These are phyloP conservation scores for Emericellopsis atlantica DNA, from an alignment of 2,329 filamentous ascomycete genomes.

Conservation along the genomic window DNA sequence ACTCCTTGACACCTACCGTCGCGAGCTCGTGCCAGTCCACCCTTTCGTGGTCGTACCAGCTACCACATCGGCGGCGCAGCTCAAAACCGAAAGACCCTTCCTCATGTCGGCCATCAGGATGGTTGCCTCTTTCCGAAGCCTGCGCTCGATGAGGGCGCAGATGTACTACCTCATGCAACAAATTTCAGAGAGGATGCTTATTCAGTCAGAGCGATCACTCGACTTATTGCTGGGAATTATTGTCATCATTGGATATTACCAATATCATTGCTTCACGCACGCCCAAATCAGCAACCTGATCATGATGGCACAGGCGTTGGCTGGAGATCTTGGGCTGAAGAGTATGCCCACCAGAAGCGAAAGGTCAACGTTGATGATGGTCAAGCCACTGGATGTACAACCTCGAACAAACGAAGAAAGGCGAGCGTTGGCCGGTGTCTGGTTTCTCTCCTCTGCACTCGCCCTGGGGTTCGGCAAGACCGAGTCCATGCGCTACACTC, in stretches of 20 bases:
- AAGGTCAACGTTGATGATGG: slow-evolving; percentile 26
- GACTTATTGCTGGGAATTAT: slow-evolving; percentile 36
- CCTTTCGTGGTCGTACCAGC: slow-evolving; percentile 33
- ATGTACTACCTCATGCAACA: slow-evolving; percentile 33
- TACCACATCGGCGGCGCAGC: slow-evolving; percentile 17
- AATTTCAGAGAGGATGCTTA: slow-evolving; percentile 33
- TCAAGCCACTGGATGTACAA: slow-evolving; percentile 15
- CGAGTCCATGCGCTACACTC: slow-evolving; percentile 36
- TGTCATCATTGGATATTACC: slow-evolving; percentile 36
- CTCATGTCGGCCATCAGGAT: slow-evolving; percentile 35
- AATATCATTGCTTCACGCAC: slow-evolving; percentile 41
- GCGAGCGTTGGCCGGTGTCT: slow-evolving; percentile 37
- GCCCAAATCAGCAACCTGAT: slow-evolving; percentile 38
- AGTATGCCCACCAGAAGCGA: slow-evolving; percentile 25
- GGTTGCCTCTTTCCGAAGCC: slow-evolving; percentile 32
- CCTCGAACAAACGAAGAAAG: slow-evolving; percentile 36
- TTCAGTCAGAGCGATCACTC: slow-evolving; percentile 34
- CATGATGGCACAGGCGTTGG: slow-evolving; percentile 31
- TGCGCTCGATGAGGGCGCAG: slow-evolving; percentile 34
- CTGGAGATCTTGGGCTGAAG: slow-evolving; percentile 33
- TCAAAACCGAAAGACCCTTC: slow-evolving; percentile 29
- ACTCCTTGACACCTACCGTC: slow-evolving; percentile 29
- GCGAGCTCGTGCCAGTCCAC: slow-evolving; percentile 25
- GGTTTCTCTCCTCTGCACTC: slow-evolving; percentile 39
- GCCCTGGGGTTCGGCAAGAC: slow-evolving; percentile 28